These are phyloP conservation scores for Boletus subcaerulescens DNA, from an alignment of 768 basidiomycete genomes.

Conservation along the genomic window DNA sequence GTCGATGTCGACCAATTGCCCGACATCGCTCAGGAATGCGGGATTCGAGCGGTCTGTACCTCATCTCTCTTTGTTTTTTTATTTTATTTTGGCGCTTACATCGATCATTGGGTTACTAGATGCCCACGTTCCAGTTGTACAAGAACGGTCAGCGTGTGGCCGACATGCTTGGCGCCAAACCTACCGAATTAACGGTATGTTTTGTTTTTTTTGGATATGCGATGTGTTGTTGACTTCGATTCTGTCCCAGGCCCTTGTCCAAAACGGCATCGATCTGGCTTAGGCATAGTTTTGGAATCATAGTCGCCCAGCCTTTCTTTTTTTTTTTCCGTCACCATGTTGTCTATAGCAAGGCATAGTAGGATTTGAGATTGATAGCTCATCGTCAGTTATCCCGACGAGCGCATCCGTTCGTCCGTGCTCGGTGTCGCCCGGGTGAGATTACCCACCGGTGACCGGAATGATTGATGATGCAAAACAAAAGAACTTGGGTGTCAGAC, in stretches of 20 bases:
- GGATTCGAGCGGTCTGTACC: slow-evolving; percentile 52
- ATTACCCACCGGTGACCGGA: too few species aligned
- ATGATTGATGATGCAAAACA: too few species aligned
- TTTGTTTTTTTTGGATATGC: neutral
- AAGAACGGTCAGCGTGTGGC: neutral
- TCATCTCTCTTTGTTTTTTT: neutral
- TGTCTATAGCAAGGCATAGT: neutral
- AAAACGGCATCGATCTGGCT: neutral
- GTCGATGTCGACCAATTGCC: slow-evolving; percentile 61
- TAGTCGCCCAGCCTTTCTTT: too few species aligned
- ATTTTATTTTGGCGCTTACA: neutral
- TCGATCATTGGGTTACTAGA: slow-evolving; percentile 2
- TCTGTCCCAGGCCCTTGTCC: neutral
- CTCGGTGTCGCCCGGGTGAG: too few species aligned
- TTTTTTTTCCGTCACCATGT: too few species aligned
- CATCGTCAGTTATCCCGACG: neutral
- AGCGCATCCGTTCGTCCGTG: too few species aligned
- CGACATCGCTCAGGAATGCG: slow-evolving; percentile 48
- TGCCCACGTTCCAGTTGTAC: slow-evolving; percentile 21
- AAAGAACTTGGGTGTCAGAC: too few species aligned
- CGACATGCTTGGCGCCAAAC: slow-evolving; percentile 5
- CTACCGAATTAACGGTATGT: neutral
- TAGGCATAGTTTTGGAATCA: too few species aligned
- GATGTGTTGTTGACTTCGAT: neutral
- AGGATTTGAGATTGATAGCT: neutral